Evolutionary conservation across 2,329 filamentous ascomycete genomes (phyloP).

Genomic region (Cucurbitaria berberidis): DNA sequence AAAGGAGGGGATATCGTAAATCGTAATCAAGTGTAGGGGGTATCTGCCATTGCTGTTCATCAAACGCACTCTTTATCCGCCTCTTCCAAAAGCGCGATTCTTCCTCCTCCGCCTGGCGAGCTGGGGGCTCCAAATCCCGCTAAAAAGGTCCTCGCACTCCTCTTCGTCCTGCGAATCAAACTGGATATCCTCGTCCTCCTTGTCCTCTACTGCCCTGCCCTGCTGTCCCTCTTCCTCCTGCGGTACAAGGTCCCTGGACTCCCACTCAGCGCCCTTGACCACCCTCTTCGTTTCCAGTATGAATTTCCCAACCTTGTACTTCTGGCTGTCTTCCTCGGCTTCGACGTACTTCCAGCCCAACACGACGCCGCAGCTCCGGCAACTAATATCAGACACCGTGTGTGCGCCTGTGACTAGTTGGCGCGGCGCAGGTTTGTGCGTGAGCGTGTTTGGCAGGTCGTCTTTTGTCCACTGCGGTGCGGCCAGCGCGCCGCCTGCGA

Average conservation of each 20-base stretch:
- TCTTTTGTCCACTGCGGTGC: constrained; percentile 23
- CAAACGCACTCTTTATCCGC: neutral
- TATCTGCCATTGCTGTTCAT: neutral
- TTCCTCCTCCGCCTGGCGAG: constrained; percentile 54
- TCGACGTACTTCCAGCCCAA: constrained; percentile 70
- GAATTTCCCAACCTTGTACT: constrained; percentile 71
- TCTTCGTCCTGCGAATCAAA: constrained; percentile 72
- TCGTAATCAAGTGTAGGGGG: neutral
- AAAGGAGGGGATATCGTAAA: neutral
- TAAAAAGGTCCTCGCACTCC: constrained; percentile 70
- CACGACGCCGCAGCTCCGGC: constrained; percentile 61
- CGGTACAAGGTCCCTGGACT: constrained; percentile 31
- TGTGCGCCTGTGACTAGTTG: constrained; percentile 69
- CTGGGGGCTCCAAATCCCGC: constrained; percentile 65
- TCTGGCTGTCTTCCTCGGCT: constrained; percentile 66
- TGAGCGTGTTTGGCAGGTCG: constrained; percentile 64
- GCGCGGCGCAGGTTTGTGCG: constrained; percentile 62
- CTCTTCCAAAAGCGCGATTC: neutral
- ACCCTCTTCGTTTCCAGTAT: constrained; percentile 68
- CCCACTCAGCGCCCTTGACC: constrained; percentile 60
- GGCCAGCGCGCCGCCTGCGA: constrained; percentile 5
- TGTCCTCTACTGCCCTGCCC: constrained; percentile 3
- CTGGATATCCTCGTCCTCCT: constrained; percentile 52
- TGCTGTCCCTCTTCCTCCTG: constrained; percentile 27
- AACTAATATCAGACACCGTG: constrained; percentile 66